Percentiles rank a stretch among this genome's conserved stretches.
Conservation (phyloP, 1,284 basidiomycete species). For the Bondarzewia mesenterica region DNA sequence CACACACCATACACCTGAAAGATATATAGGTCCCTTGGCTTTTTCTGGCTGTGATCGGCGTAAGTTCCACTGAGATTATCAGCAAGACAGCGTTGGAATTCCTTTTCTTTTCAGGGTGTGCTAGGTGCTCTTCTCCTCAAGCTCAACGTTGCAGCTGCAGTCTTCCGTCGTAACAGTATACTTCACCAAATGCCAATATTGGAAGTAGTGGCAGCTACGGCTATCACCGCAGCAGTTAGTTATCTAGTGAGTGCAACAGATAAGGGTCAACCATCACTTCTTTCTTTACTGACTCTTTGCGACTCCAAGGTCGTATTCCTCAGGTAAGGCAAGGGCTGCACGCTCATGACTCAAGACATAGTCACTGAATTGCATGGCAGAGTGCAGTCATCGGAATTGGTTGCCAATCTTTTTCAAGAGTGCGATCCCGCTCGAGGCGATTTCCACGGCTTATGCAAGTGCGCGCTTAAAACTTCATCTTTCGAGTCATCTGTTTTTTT, state of each 20-base stretch:
- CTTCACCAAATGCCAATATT: constrained; percentile 55
- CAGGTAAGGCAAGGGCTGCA: constrained; percentile 27
- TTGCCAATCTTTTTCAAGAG: constrained; percentile 66
- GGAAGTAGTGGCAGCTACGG: constrained; percentile 55
- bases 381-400: constrained; percentile 62
- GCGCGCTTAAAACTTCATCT: constrained; percentile 16
- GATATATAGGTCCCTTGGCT: constrained; percentile 55
- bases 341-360: background rate
- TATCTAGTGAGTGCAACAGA: constrained; percentile 60
- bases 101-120: constrained; percentile 36
- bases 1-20: background rate
- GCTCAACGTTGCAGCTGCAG: constrained; percentile 54
- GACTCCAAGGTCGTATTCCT: constrained; percentile 43
- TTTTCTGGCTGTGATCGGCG: constrained; percentile 50
- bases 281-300: background rate
- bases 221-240: constrained; percentile 59
- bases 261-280: background rate
- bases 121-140: constrained; percentile 58
- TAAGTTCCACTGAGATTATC: constrained; percentile 19
- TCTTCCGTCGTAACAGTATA: constrained; percentile 49
- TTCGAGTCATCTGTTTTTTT: background rate
- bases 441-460: constrained; percentile 73
- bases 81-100: background rate
- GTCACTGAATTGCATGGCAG: constrained; percentile 27
- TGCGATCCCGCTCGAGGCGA: constrained; percentile 58